Percentiles rank a stretch among this genome's conserved stretches.
phyloP scores from a whole-genome alignment of 768 basidiomycete species.

The Boletus rufocinnamomeus region DNA sequence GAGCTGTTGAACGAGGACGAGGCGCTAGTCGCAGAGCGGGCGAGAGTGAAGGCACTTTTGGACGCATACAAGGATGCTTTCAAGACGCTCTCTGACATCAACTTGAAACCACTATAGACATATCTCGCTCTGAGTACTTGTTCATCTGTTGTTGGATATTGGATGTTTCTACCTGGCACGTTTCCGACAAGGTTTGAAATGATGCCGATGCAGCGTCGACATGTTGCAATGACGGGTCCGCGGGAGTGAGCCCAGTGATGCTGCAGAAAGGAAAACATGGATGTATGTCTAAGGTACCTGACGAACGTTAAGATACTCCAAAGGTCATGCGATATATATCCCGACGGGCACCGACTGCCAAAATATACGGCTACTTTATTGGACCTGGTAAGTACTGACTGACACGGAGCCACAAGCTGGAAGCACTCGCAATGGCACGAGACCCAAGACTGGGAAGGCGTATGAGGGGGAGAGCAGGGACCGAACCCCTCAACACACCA shows the following conservation, averaged over 20 bases:
- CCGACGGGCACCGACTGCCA: slow-evolving; percentile 11
- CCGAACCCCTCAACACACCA: neutral
- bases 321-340: slow-evolving; percentile 12
- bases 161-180: neutral
- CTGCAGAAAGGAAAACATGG: neutral
- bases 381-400: slow-evolving; percentile 26
- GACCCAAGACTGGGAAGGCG: slow-evolving; percentile 18
- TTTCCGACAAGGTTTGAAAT: neutral
- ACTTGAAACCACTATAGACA: slow-evolving; percentile 58
- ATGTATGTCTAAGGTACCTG: slow-evolving; percentile 9
- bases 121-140: neutral
- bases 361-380: slow-evolving; percentile 25
- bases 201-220: too few relatives aligned
- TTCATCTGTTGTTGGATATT: neutral
- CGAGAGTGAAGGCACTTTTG: slow-evolving; percentile 89
- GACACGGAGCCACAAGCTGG: slow-evolving; percentile 18
- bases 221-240: neutral
- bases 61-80: slow-evolving; percentile 97
- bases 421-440: slow-evolving; percentile 23
- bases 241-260: neutral
- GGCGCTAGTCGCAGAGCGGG: slow-evolving; percentile 88
- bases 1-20: slow-evolving; percentile 96
- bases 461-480: neutral
- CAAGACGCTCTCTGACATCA: slow-evolving; percentile 82
- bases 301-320: neutral